Percentiles rank a stretch among this genome's conserved stretches.
phyloP scores from a whole-genome alignment of 257 asterid species.

The Anisodus acutangulus region DNA sequence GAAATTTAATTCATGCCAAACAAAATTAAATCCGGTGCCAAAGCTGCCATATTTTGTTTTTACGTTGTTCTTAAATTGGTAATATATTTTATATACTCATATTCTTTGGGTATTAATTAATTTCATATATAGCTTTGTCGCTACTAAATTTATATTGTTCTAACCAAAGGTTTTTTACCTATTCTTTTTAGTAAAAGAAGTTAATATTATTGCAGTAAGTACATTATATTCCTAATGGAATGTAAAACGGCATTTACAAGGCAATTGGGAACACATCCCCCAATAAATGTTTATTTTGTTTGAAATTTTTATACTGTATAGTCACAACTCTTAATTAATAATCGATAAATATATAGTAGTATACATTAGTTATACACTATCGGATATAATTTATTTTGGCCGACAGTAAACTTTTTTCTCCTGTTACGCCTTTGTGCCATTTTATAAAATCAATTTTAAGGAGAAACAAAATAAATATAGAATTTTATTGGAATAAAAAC shows the following conservation, averaged over 20 bases:
- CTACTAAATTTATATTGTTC: neutral
- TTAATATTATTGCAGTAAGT: neutral
- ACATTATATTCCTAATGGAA: neutral
- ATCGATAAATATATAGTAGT: too few species aligned
- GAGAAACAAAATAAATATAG: neutral
- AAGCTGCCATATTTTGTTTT: conserved; percentile 8
- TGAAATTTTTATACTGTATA: too few species aligned
- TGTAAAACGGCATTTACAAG: conserved; percentile 4
- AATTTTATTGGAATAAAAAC: neutral
- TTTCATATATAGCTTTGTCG: neutral
- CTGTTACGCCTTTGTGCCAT: neutral
- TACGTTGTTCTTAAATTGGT: neutral
- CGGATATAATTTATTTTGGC: neutral
- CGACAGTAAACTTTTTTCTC: too few species aligned
- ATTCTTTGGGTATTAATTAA: neutral
- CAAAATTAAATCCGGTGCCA: neutral
- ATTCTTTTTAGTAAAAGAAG: neutral
- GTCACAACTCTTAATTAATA: too few species aligned
- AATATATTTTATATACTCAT: neutral
- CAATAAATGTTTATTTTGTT: neutral
- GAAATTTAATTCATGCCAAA: neutral
- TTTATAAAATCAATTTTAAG: too few species aligned
- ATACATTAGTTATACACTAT: too few species aligned
- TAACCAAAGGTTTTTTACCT: neutral
- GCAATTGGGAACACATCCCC: neutral